Base-by-base conservation (phyloP, 129 eudicot genomes). In the Pseudognaphalium luteoalbum region DNA sequence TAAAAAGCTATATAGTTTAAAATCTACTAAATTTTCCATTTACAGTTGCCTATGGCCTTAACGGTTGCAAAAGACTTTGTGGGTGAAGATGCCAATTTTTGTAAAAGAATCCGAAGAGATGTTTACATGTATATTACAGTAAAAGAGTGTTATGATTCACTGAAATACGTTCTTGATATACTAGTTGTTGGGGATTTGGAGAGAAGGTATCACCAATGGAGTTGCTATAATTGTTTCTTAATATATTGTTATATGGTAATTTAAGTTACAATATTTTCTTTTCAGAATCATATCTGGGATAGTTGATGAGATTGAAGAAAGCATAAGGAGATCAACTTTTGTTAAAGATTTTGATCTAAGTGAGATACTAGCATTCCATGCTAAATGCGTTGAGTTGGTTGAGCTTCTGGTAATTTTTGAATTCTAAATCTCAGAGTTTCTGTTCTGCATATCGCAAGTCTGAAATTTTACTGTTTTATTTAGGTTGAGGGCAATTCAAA, bases 151-250 rank as follows among this genome's bases (percentile, higher is more conserved):
- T 91, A 94, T 21, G 91, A 91, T 37, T 89, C 91, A 30, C 88
- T 94, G 51, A 94, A 88, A 79, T 73, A 81, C 81, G 74, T 94
- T 68, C 85, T 94, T 71, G 93, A 94, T 42, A 84, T 91, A 71
- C 87, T 94, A 68, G 90, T 91, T 66, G 97, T 87, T 1, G 98
- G 98, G 22, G 97, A 94, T 54, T 72, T 86, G 22, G 98, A 94
- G 85, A 89, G 90, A 87, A 91, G 97, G 98, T 93, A 85, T 29
- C 22, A 17, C 80, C 35, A 71, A 72, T 4, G 21, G 72, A 63
- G 59, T 63, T 14, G 6, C 6, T 44, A 17, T 20, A 57, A 65
- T 29, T 52, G 11, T n/a, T 56, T 73, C 30, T 15, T 2, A 34
- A 30, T 58, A 66, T 79, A 21, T 30, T 61, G 22, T 19, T 16